Base-by-base conservation (phyloP, 441 rosid species). In the Populus hybrid region DNA sequence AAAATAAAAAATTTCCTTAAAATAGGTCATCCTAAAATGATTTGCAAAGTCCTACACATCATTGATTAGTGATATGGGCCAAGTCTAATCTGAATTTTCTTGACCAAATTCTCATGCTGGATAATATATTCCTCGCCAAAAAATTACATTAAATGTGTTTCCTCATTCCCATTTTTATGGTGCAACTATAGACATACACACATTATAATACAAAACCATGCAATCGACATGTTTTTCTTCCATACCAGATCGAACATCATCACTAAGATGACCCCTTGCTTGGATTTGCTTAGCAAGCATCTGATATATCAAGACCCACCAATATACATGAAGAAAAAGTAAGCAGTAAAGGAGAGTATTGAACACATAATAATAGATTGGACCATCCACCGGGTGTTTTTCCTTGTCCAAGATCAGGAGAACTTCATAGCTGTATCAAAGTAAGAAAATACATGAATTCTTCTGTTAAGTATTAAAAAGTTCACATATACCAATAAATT, bases 231-330 rank as follows among this genome's bases (percentile, higher is more conserved):
- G 16, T 10, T 23, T 66, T 71, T 59, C 45, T 74, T 21, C 76
- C 92, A 85, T 81, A 96, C 98, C 99, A 61, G 99, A 94, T 87
- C 99, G 87, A 65, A 96, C 97, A 89, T 96, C 99, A 72, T 96
- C 99, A 29, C 98, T 93, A 59, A 96, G 88, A 79, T 87, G 86
- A 71, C 98, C 98, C 82, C 94, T 83, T 35, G 91, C 93, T 86
- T 94, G 92, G 83, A 96, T 88, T 92, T 96, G 99, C 87, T 87
- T 90, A 67, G 92, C 91, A 76, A 96, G 97, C 99, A 96, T 96
- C 83, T 97, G 90, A 74, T 81, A 96, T 26, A 96, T 94, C 85
- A 96, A 78, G 67, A 92, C 92, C 99, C 98, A 94, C 98, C 99
- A 96, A 86, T 94, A 96, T 73, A 96, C 84, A 80, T 96, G 97